Base-by-base conservation (phyloP, 2,329 filamentous ascomycete genomes). In the Cladosporium colombiae region DNA sequence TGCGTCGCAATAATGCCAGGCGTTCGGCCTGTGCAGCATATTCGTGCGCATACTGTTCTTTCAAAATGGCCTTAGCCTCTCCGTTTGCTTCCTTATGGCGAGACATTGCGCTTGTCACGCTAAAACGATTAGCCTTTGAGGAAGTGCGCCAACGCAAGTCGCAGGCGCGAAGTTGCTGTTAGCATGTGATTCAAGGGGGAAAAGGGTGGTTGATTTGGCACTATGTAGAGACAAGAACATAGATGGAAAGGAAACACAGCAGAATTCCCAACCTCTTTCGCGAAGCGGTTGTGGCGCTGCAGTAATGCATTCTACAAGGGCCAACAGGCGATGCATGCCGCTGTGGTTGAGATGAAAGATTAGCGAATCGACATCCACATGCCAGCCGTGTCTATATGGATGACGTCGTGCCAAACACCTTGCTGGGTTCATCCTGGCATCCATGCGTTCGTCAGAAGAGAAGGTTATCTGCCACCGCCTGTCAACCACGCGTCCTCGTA, bases 11-110 rank as follows among this genome's bases (percentile, higher is more conserved):
- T 49, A 79, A 78, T 1, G 77, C 81, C 2, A 84, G 77, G 25
- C 76, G 76, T 69, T 82, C 75, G 8, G 89, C 84, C 74, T 92
- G 89, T 7, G 84, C 81, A 1, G 84, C 80, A 71, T 88, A 91
- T 52, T 87, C 82, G 8, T 33, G 23, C 29, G 53, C 56, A n/a
- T 44, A 59, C 25, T 52, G 37, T 8, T 52, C 62, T 29, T 65
- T 62, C 21, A n/a, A 18, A 8, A 13, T 49, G 21, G 40, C 16
- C 13, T 59, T 14, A 7, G 16, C 35, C 6, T 10, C 23, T 14
- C 11, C 25, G 5, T 14, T 7, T 23, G 25, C 37, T 46, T 46
- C 56, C 16, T 59, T 23, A 8, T 25, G 27, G 56, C 16, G 35
- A 31, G 37, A 23, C 56, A 59, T 59, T n/a, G 5, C 21, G 52